Evolutionary conservation across 208 protist species (phyloP).

Genomic region (Phytomonas sp.): DNA sequence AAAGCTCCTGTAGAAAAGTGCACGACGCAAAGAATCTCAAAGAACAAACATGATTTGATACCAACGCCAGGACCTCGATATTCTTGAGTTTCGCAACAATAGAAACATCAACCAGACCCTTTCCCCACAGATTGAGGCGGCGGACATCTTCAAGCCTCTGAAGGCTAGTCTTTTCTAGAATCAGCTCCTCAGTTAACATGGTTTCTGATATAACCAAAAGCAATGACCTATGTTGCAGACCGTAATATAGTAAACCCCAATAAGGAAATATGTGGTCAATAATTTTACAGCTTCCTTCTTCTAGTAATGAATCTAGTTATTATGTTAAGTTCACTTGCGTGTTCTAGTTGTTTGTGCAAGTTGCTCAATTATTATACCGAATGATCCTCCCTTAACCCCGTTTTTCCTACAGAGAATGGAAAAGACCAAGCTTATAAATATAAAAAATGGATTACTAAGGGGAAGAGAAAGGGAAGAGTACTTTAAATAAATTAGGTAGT

Average conservation of each 20-base stretch:
- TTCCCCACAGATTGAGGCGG: conserved; percentile 90
- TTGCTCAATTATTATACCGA: too few relatives aligned
- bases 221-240: too few relatives aligned
- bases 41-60: conserved; percentile 72
- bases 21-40: conserved; percentile 68
- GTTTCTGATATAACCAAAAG: conserved; percentile 3
- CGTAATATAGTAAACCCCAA: too few relatives aligned
- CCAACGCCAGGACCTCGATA: conserved; percentile 82
- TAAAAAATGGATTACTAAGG: conserved; percentile 8
- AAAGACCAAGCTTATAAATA: not conserved
- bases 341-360: too few relatives aligned
- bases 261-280: too few relatives aligned
- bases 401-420: not conserved
- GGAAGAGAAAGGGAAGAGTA: too few relatives aligned
- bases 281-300: too few relatives aligned
- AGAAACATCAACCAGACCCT: conserved; percentile 73
- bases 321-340: too few relatives aligned
- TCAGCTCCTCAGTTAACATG: conserved; percentile 64
- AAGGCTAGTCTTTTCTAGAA: conserved; percentile 85
- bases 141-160: conserved; percentile 61
- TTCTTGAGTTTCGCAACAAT: conserved; percentile 57
- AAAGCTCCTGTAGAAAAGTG: conserved; percentile 75
- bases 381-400: too few relatives aligned
- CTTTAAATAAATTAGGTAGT: too few relatives aligned
- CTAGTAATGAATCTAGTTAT: too few relatives aligned